Percentiles rank a stretch among this genome's conserved stretches.
phyloP scores from a whole-genome alignment of 2,329 filamentous ascomycete genomes.

The Nigrospora osmanthi region DNA sequence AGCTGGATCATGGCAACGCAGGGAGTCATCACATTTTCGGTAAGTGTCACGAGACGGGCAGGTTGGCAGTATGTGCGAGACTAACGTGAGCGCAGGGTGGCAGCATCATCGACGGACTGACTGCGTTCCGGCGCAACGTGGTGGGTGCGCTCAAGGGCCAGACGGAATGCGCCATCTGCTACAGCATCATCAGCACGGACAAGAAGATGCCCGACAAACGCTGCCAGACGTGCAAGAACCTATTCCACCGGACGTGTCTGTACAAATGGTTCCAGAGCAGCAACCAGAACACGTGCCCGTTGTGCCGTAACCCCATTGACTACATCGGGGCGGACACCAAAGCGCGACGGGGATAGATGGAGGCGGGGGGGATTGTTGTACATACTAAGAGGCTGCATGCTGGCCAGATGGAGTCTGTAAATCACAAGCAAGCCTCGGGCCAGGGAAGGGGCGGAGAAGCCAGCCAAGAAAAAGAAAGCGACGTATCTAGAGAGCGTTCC shows the following conservation, averaged over 20 bases:
- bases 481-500: too few relatives aligned
- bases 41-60: slow-evolving; percentile 22
- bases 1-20: slow-evolving; percentile 83
- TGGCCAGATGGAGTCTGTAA: too few relatives aligned
- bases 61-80: too few relatives aligned
- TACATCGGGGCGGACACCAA: slow-evolving; percentile 25
- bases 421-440: too few relatives aligned
- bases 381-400: too few relatives aligned
- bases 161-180: slow-evolving; percentile 93
- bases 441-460: too few relatives aligned
- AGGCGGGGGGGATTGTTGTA: too few relatives aligned
- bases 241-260: slow-evolving; percentile 83
- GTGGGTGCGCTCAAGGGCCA: slow-evolving; percentile 85
- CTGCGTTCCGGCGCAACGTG: slow-evolving; percentile 81
- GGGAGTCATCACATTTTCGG: slow-evolving; percentile 85
- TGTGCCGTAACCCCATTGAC: slow-evolving; percentile 84
- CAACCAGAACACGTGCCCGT: slow-evolving; percentile 82
- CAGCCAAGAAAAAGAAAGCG: too few relatives aligned
- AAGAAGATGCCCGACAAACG: slow-evolving; percentile 86
- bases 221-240: slow-evolving; percentile 87
- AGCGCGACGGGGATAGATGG: background rate
- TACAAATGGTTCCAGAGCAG: slow-evolving; percentile 97
- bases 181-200: slow-evolving; percentile 84
- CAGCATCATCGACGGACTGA: slow-evolving; percentile 77
- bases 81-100: slow-evolving; percentile 49